A percentile compares a stretch with the other conserved stretches of the same genome.
Conservation (phyloP, 2,329 filamentous ascomycete genomes). For the Lojkania enalia region DNA sequence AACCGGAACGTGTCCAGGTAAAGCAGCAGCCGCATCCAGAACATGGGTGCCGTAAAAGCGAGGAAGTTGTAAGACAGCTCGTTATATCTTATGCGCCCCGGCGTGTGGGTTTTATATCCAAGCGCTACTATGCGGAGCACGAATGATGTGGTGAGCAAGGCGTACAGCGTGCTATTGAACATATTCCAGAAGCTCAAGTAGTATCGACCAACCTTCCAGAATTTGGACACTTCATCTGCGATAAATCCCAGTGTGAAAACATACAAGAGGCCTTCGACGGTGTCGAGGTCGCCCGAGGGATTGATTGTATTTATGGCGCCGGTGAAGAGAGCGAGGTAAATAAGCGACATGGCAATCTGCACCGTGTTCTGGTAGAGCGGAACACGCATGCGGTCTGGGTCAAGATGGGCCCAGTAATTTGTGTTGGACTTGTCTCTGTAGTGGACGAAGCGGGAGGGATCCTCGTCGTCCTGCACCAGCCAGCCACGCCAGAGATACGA, state of each 20-base stretch:
- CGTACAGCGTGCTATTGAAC: constrained; percentile 85
- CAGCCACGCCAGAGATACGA: constrained; percentile 91
- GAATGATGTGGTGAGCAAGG: constrained; percentile 76
- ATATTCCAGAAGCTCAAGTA: constrained; percentile 97
- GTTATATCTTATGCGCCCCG: constrained; percentile 67
- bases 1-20: constrained; percentile 94
- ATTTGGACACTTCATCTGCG: constrained; percentile 82
- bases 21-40: constrained; percentile 89
- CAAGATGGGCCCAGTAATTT: constrained; percentile 78
- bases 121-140: constrained; percentile 78
- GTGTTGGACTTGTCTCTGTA: constrained; percentile 82
- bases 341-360: constrained; percentile 79
- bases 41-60: constrained; percentile 92
- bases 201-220: constrained; percentile 90
- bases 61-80: constrained; percentile 90
- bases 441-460: constrained; percentile 85
- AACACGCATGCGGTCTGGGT: constrained; percentile 91
- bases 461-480: constrained; percentile 93
- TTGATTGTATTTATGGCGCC: constrained; percentile 95
- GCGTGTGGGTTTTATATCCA: constrained; percentile 57
- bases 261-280: constrained; percentile 83
- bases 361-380: constrained; percentile 91
- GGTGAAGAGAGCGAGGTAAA: constrained; percentile 86
- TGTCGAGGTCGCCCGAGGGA: constrained; percentile 76
- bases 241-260: constrained; percentile 90